phyloP scores from a whole-genome alignment of 2,329 filamentous ascomycete genomes.

The Biscogniauxia sp. region DNA sequence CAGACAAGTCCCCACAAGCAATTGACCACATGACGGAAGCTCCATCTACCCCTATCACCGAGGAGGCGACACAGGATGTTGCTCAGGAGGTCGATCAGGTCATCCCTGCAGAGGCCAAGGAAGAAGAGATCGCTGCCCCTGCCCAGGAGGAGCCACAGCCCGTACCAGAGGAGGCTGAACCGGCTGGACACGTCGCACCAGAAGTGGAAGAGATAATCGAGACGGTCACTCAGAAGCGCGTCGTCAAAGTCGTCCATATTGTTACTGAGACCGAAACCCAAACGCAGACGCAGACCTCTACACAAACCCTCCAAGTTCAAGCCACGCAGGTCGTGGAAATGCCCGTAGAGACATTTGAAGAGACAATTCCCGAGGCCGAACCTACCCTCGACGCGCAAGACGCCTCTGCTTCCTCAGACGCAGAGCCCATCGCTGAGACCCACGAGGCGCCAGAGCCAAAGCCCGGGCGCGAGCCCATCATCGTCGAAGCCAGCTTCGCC shows the following conservation, averaged over 20 bases:
- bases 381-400: background rate
- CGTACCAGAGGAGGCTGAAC: background rate
- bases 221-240: conserved; percentile 17
- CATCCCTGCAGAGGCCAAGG: background rate
- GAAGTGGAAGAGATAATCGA: conserved; percentile 14
- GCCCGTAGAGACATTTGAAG: background rate
- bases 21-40: background rate
- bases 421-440: background rate
- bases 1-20: background rate
- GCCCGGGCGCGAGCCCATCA: background rate
- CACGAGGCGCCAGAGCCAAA: too few species aligned
- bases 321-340: conserved; percentile 7
- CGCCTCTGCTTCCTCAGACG: too few species aligned
- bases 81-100: background rate
- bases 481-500: background rate
- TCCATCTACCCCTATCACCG: background rate
- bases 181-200: conserved; percentile 1
- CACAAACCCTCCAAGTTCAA: conserved; percentile 28
- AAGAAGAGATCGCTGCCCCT: conserved; percentile 3
- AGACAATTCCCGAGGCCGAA: background rate
- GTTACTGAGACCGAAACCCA: conserved; percentile 30
- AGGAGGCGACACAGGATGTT: background rate
- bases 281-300: conserved; percentile 32
- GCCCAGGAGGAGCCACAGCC: background rate
- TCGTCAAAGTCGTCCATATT: conserved; percentile 22